These are phyloP conservation scores for Taiozyma onychis DNA, from an alignment of 1,139 yeast genomes.

Conservation along the genomic window DNA sequence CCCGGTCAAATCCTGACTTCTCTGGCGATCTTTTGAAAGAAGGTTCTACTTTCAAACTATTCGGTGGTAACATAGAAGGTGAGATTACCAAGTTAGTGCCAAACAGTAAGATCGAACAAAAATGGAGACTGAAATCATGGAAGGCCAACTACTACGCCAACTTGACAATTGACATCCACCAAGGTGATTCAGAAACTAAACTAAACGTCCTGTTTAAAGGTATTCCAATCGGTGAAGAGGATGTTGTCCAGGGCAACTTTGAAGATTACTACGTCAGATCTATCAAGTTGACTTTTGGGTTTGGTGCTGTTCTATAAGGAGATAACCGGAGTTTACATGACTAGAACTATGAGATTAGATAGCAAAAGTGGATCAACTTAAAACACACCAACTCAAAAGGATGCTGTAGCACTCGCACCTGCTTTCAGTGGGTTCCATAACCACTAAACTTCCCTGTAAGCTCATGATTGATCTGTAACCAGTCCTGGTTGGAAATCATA, in stretches of 20 bases:
- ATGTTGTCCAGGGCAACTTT: constrained; percentile 76
- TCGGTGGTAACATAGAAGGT: constrained; percentile 88
- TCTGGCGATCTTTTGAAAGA: constrained; percentile 42
- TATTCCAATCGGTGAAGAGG: constrained; percentile 98
- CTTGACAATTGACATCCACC: constrained; percentile 58
- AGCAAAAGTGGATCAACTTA: neutral
- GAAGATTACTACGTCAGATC: constrained; percentile 84
- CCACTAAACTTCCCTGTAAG: neutral
- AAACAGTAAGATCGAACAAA: constrained; percentile 55
- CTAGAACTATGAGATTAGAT: neutral
- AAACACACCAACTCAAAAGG: neutral
- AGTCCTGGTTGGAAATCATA: neutral
- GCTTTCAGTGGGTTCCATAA: neutral
- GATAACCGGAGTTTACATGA: neutral
- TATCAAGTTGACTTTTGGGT: constrained; percentile 88
- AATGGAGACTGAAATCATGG: constrained; percentile 92
- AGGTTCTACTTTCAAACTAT: constrained; percentile 62
- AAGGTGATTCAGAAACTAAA: constrained; percentile 78
- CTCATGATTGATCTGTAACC: neutral
- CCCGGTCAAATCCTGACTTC: constrained; percentile 64
- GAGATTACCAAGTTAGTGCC: constrained; percentile 54
- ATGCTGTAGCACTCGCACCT: neutral
- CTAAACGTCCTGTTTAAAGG: constrained; percentile 79
- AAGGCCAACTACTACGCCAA: constrained; percentile 73
- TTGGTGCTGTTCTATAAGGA: constrained; percentile 62